Evolutionary conservation across 129 eudicot species (phyloP).

Genomic region (Chrysanthemum makinoi): DNA sequence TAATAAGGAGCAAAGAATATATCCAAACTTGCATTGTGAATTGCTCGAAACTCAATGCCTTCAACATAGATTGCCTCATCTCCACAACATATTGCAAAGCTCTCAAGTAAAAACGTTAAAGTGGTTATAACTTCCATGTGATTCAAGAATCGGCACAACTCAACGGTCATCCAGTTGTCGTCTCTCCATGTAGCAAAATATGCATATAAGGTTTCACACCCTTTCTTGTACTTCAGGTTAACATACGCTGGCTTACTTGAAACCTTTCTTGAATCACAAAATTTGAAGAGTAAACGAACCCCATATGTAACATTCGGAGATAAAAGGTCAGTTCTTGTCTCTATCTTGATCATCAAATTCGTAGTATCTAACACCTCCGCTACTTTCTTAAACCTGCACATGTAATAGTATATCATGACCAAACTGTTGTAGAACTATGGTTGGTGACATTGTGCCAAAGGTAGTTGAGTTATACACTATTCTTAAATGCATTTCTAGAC

Average conservation of each 20-base stretch:
- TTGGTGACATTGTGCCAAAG: too few species aligned
- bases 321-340: background rate
- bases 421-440: too few species aligned
- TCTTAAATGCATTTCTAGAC: too few species aligned
- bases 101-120: background rate
- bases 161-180: background rate
- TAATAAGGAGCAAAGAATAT: background rate
- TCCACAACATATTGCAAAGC: background rate
- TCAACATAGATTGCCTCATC: background rate
- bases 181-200: constrained; percentile 7
- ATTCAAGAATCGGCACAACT: background rate
- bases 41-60: constrained; percentile 17
- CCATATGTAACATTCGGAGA: background rate
- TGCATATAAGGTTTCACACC: background rate
- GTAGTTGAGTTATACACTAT: too few species aligned
- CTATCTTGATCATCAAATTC: background rate
- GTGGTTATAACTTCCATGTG: background rate
- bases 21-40: background rate
- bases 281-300: constrained; percentile 8
- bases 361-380: background rate
- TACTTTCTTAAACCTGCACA: background rate
- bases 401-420: background rate
- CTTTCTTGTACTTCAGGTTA: background rate
- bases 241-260: background rate
- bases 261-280: constrained; percentile 11